Percentiles rank a stretch among this genome's conserved stretches.
Conservation (phyloP, 768 basidiomycete species). For the Lactarius sp. region DNA sequence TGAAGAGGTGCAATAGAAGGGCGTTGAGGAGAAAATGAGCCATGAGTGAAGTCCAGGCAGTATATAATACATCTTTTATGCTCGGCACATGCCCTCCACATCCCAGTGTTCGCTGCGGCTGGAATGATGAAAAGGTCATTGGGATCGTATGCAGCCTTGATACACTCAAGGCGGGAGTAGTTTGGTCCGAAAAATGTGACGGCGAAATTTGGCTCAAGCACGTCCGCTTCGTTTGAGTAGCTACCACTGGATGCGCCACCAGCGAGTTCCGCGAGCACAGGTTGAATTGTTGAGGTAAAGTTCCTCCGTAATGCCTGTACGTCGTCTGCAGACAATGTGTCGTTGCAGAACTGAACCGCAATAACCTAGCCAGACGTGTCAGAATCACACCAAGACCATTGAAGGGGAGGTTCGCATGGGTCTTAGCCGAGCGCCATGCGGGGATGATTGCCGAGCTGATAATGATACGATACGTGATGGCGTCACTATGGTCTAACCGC, state of each 20-base stretch:
- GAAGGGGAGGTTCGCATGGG: conserved; percentile 30
- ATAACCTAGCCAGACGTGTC: conserved; percentile 1
- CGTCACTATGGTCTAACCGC: too few relatives aligned
- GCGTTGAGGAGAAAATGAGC: too few relatives aligned
- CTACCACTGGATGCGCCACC: conserved; percentile 31
- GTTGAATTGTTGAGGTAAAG: conserved; percentile 29
- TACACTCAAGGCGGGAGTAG: conserved; percentile 31
- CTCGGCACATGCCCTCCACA: conserved; percentile 5
- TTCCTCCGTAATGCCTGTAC: conserved; percentile 25
- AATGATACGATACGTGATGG: too few relatives aligned
- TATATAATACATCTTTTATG: too few relatives aligned
- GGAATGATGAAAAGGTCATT: conserved; percentile 34
- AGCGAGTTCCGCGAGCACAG: conserved; percentile 30
- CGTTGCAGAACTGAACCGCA: background rate
- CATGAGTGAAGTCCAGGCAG: too few relatives aligned
- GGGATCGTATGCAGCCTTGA: conserved; percentile 34
- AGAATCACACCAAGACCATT: background rate
- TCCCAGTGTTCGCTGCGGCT: conserved; percentile 35
- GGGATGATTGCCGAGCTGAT: conserved; percentile 34
- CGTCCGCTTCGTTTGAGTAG: conserved; percentile 37
- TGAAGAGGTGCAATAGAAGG: too few relatives aligned
- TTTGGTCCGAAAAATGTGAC: conserved; percentile 36
- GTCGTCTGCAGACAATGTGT: conserved; percentile 13
- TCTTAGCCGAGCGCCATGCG: conserved; percentile 37
- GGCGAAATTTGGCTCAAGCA: conserved; percentile 32